Evolutionary conservation across 176 grass and related monocot species (phyloP).

Genomic region (Saccharum spontaneum): DNA sequence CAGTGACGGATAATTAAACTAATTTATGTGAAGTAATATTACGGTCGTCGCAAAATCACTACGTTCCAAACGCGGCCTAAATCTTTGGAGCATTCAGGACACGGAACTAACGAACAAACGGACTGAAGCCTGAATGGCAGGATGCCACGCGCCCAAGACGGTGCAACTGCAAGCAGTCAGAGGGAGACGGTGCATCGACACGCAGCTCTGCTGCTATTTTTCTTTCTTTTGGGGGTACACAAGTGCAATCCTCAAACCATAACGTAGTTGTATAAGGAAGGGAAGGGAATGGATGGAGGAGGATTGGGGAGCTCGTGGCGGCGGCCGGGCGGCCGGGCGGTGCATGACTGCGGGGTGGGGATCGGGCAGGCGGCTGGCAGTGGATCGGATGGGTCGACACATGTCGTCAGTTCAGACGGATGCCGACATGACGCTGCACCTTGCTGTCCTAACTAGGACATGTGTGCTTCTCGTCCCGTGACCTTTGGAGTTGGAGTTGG

Average conservation of each 20-base stretch:
- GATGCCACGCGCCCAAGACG: background rate
- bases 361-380: background rate
- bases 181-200: too few species aligned
- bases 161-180: background rate
- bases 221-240: too few species aligned
- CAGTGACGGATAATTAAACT: background rate
- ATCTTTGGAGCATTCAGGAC: too few species aligned
- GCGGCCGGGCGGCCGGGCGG: background rate
- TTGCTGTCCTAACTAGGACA: background rate
- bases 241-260: too few species aligned
- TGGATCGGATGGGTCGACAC: background rate
- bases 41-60: too few species aligned
- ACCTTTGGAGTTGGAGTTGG: background rate
- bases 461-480: background rate
- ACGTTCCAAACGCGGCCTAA: too few species aligned
- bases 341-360: background rate
- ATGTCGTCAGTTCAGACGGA: background rate
- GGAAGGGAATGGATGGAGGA: too few species aligned
- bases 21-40: too few species aligned
- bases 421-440: slow-evolving; percentile 27
- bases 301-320: background rate
- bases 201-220: background rate
- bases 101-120: too few species aligned
- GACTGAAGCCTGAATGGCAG: background rate
- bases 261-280: too few species aligned